These are phyloP conservation scores for Nosema bombycis DNA, from an alignment of 371 early-diverging fungal genomes.

Conservation along the genomic window DNA sequence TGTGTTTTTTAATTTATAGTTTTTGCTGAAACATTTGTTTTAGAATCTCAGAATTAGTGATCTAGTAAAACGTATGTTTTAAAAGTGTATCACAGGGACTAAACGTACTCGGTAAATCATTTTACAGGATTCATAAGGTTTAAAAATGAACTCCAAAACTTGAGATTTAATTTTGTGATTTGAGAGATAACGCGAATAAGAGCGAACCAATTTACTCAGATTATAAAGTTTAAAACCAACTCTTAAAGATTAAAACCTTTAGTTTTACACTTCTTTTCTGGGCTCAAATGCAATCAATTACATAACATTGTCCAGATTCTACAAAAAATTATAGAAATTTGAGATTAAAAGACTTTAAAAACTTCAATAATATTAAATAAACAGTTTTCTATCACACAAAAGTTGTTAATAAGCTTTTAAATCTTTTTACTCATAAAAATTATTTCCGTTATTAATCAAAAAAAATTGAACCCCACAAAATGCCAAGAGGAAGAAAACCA, in stretches of 20 bases:
- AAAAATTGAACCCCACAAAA: too few relatives aligned
- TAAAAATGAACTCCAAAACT: neutral
- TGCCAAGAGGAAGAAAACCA: too few relatives aligned
- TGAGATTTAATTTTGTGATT: neutral
- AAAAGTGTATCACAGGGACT: neutral
- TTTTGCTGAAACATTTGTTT: conserved; percentile 16
- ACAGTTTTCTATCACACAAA: too few relatives aligned
- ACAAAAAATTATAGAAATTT: too few relatives aligned
- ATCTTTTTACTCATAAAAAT: too few relatives aligned
- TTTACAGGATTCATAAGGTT: neutral
- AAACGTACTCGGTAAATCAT: neutral
- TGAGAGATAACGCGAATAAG: neutral
- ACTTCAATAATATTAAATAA: too few relatives aligned
- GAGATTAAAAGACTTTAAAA: too few relatives aligned
- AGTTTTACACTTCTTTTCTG: neutral
- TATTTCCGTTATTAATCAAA: too few relatives aligned
- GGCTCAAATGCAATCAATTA: too few relatives aligned
- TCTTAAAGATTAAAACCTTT: neutral
- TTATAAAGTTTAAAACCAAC: neutral
- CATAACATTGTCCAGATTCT: too few relatives aligned
- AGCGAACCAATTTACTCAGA: neutral
- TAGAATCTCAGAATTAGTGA: neutral
- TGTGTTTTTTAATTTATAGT: neutral
- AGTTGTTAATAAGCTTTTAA: too few relatives aligned
- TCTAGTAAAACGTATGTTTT: neutral